Conservation (phyloP, 768 basidiomycete species). For the Chalciporus pseudorubinellus region DNA sequence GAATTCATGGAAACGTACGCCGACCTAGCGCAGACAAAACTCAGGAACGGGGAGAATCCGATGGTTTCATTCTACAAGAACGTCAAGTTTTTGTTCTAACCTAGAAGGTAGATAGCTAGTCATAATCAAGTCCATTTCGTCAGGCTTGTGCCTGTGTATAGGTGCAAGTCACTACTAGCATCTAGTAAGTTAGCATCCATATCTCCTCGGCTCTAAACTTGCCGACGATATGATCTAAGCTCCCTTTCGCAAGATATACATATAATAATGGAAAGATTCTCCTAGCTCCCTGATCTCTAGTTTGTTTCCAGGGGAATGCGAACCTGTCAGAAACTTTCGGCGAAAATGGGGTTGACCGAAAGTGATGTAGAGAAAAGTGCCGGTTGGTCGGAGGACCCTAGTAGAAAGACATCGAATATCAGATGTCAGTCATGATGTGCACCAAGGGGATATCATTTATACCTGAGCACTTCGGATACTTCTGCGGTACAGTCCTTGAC, state of each 20-base stretch:
- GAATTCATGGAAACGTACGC: slow-evolving; percentile 89
- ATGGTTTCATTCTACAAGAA: slow-evolving; percentile 89
- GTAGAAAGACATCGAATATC: background rate
- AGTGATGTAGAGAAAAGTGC: slow-evolving; percentile 75
- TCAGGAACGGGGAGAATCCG: slow-evolving; percentile 84
- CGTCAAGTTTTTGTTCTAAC: slow-evolving; percentile 86
- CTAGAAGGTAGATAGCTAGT: slow-evolving; percentile 2
- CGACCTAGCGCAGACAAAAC: slow-evolving; percentile 63
- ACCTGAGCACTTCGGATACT: slow-evolving; percentile 75
- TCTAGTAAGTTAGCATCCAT: no score
- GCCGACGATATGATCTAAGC: slow-evolving; percentile 3
- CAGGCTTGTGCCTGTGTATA: background rate
- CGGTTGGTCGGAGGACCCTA: slow-evolving; percentile 63
- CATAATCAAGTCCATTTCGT: background rate
- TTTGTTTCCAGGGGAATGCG: slow-evolving; percentile 46
- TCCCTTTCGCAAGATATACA: slow-evolving; percentile 59
- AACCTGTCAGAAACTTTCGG: slow-evolving; percentile 54
- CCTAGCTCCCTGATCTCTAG: slow-evolving; percentile 71
- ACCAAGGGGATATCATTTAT: slow-evolving; percentile 4
- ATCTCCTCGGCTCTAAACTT: no score
- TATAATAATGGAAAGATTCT: slow-evolving; percentile 80
- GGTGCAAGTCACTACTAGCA: no score
- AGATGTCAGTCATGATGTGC: background rate
- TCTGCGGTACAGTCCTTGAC: slow-evolving; percentile 72
- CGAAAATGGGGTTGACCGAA: slow-evolving; percentile 92